Evolutionary conservation across 2,329 filamentous ascomycete genomes (phyloP).

Genomic region (Setomelanomma holmii): DNA sequence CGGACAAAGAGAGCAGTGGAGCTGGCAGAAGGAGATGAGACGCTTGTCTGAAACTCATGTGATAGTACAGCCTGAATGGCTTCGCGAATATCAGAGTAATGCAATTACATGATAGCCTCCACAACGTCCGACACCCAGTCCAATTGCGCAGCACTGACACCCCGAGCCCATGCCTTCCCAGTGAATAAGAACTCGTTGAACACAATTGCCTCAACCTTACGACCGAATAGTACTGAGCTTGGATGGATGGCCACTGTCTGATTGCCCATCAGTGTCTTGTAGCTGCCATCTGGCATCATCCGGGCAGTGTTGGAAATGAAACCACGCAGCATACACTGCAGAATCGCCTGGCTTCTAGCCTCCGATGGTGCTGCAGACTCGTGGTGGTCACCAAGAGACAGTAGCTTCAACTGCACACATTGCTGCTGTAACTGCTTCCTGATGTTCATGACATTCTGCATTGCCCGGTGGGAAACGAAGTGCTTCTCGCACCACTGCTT

Average conservation of each 20-base stretch:
- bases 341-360: conserved; percentile 57
- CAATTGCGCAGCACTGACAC: conserved; percentile 68
- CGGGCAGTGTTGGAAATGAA: conserved; percentile 68
- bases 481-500: conserved; percentile 67
- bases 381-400: conserved; percentile 26
- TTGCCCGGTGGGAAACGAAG: conserved; percentile 67
- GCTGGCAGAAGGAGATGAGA: conserved; percentile 42
- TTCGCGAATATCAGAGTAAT: background rate
- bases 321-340: conserved; percentile 65
- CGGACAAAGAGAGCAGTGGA: conserved; percentile 65
- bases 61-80: background rate
- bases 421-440: conserved; percentile 67
- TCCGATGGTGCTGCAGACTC: conserved; percentile 40
- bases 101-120: conserved; percentile 35
- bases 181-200: conserved; percentile 73
- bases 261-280: conserved; percentile 67
- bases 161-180: conserved; percentile 67
- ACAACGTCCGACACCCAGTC: conserved; percentile 66
- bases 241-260: conserved; percentile 70
- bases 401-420: conserved; percentile 57
- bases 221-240: conserved; percentile 65
- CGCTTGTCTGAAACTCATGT: background rate
- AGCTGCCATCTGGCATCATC: conserved; percentile 66
- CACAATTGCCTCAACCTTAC: conserved; percentile 66
- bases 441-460: conserved; percentile 71